Evolutionary conservation across 2,329 filamentous ascomycete species (phyloP).

Genomic region (Venturia oleaginea): DNA sequence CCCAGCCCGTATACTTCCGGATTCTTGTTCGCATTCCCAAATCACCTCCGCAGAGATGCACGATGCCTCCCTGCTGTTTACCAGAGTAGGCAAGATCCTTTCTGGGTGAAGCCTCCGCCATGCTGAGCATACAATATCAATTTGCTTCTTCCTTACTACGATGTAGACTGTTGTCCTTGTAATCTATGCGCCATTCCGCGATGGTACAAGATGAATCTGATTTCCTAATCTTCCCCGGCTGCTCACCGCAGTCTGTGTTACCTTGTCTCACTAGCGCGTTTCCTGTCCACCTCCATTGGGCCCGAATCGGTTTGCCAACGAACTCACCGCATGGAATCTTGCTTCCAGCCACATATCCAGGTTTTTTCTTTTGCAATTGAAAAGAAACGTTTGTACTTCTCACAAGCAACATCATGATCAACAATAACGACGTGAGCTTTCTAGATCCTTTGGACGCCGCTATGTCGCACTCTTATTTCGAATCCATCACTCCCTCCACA

Average conservation of each 20-base stretch:
- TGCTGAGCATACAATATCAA: background rate
- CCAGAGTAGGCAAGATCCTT: background rate
- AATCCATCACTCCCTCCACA: background rate
- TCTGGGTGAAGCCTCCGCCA: background rate
- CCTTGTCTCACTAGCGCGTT: background rate
- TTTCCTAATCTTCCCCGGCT: background rate
- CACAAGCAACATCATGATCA: background rate
- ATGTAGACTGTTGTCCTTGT: background rate
- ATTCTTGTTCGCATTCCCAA: background rate
- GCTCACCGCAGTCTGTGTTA: background rate
- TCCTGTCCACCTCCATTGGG: slow-evolving; percentile 1
- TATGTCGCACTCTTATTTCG: background rate
- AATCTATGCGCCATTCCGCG: background rate
- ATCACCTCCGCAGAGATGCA: background rate
- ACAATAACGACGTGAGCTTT: background rate
- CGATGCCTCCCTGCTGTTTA: background rate
- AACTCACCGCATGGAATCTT: background rate
- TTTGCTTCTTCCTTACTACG: background rate
- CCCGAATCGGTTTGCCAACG: background rate
- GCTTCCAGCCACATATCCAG: background rate
- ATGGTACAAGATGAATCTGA: background rate
- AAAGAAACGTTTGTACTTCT: background rate
- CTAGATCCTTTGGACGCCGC: background rate
- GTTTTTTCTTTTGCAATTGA: background rate
- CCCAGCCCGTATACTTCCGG: background rate